These are phyloP conservation scores for Crepidotus variabilis DNA, from an alignment of 768 basidiomycete species.

Conservation along the genomic window DNA sequence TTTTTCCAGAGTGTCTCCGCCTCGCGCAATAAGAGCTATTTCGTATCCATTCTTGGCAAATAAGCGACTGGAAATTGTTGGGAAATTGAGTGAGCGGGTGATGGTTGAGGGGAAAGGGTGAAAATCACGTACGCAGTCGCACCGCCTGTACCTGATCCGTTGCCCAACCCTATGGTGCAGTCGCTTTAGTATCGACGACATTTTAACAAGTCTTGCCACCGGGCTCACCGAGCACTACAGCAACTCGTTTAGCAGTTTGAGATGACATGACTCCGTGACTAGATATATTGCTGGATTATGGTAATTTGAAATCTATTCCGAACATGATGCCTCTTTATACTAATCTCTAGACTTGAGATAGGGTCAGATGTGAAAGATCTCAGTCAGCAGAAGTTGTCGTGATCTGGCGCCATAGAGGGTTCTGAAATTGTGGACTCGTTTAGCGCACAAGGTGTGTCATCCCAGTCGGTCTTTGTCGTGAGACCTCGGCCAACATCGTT, in stretches of 20 bases:
- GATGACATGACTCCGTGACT: conserved; percentile 21
- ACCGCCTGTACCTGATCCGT: conserved; percentile 52
- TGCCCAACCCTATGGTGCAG: conserved; percentile 36
- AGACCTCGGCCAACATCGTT: too few species aligned
- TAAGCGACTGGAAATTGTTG: conserved; percentile 49
- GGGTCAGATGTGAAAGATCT: too few species aligned
- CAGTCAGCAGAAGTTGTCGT: too few species aligned
- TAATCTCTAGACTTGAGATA: too few species aligned
- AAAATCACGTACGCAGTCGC: conserved; percentile 45
- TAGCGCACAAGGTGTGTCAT: too few species aligned
- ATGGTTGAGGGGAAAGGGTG: background rate
- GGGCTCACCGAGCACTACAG: conserved; percentile 52
- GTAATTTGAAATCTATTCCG: too few species aligned
- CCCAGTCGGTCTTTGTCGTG: too few species aligned
- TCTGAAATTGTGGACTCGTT: too few species aligned
- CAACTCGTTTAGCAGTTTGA: conserved; percentile 39
- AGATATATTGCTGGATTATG: background rate
- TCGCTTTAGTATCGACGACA: background rate
- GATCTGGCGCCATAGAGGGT: too few species aligned
- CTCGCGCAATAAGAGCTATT: conserved; percentile 63
- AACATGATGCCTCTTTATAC: too few species aligned
- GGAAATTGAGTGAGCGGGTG: background rate
- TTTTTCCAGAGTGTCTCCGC: conserved; percentile 43
- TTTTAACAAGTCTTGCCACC: background rate
- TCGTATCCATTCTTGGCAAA: conserved; percentile 63